A percentile compares a stretch with the other conserved stretches of the same genome.
phyloP scores from a whole-genome alignment of 1,284 basidiomycete species.

The Fistulinella cinereoalba region DNA sequence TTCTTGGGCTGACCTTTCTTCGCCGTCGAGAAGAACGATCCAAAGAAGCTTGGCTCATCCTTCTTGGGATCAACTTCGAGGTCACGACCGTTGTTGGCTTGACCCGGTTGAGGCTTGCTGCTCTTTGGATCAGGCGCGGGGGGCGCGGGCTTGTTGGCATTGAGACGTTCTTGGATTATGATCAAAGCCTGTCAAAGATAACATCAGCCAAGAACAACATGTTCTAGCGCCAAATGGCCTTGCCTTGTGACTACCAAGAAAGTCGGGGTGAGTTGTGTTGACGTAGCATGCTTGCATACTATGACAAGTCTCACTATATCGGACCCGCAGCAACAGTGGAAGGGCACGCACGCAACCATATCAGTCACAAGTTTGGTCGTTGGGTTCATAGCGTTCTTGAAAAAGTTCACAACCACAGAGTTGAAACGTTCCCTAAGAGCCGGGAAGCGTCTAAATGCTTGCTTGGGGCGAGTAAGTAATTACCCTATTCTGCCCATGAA shows the following conservation, averaged over 20 bases:
- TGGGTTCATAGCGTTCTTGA: conserved; percentile 90
- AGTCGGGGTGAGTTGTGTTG: conserved; percentile 99
- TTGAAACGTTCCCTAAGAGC: conserved; percentile 95
- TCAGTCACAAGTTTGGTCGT: conserved; percentile 94
- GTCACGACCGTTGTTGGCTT: conserved; percentile 90
- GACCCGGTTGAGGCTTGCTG: conserved; percentile 57
- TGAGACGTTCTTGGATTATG: conserved; percentile 83
- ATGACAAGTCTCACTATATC: conserved; percentile 1
- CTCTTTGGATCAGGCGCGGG: conserved; percentile 66
- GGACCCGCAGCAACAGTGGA: neutral
- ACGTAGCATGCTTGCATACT: conserved; percentile 98
- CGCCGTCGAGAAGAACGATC: conserved; percentile 83
- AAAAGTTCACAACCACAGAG: conserved; percentile 91
- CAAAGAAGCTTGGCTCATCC: conserved; percentile 92
- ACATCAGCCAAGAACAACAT: conserved; percentile 2
- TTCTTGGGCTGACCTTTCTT: conserved; percentile 81
- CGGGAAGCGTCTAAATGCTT: conserved; percentile 94
- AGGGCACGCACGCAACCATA: conserved; percentile 70
- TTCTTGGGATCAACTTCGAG: conserved; percentile 88
- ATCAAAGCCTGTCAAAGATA: conserved; percentile 68
- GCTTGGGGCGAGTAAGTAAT: conserved; percentile 45
- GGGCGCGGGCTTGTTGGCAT: conserved; percentile 70
- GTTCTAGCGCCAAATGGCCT: conserved; percentile 5
- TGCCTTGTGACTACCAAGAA: conserved; percentile 91
- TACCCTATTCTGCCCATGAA: conserved; percentile 1